phyloP scores from a whole-genome alignment of 164 flowering plant species.

The Nelumbo lutea region DNA sequence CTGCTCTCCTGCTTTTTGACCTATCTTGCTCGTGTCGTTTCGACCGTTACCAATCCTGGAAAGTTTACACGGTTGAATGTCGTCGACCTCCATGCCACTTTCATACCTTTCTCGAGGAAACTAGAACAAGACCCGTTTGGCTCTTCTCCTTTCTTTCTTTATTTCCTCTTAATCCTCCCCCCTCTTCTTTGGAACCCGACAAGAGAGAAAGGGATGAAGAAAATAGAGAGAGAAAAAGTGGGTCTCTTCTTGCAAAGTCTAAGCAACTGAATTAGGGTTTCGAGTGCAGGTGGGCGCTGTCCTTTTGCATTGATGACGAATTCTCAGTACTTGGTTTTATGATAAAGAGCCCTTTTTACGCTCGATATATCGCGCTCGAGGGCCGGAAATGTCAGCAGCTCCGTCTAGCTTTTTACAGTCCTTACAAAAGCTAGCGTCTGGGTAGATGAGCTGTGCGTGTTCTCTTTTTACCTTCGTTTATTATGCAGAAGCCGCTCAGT shows the following conservation, averaged over 20 bases:
- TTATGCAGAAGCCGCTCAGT: constrained; percentile 7
- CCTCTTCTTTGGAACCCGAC: not conserved
- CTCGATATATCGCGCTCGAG: constrained; percentile 22
- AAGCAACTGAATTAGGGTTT: constrained; percentile 13
- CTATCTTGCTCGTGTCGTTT: constrained; percentile 27
- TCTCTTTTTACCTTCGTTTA: not conserved
- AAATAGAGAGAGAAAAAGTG: not conserved
- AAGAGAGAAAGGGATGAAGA: too few species aligned
- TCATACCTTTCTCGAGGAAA: constrained; percentile 46
- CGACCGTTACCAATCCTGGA: constrained; percentile 39
- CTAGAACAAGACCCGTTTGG: not conserved
- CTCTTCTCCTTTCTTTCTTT: not conserved
- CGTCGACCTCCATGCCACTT: constrained; percentile 71
- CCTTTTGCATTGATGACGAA: constrained; percentile 52
- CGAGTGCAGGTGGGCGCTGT: constrained; percentile 28
- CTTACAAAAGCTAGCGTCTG: constrained; percentile 21
- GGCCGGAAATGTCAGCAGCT: constrained; percentile 23
- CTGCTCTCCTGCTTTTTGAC: constrained; percentile 13
- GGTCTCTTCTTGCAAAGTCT: not conserved
- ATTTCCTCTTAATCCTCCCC: not conserved
- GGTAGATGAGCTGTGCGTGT: constrained; percentile 14
- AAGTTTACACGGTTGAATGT: constrained; percentile 51
- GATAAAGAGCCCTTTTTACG: constrained; percentile 14
- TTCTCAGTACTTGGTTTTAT: constrained; percentile 7
- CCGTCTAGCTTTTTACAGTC: constrained; percentile 15